Evolutionary conservation across 2,329 filamentous ascomycete species (phyloP).

Genomic region (Colletotrichum navitas): DNA sequence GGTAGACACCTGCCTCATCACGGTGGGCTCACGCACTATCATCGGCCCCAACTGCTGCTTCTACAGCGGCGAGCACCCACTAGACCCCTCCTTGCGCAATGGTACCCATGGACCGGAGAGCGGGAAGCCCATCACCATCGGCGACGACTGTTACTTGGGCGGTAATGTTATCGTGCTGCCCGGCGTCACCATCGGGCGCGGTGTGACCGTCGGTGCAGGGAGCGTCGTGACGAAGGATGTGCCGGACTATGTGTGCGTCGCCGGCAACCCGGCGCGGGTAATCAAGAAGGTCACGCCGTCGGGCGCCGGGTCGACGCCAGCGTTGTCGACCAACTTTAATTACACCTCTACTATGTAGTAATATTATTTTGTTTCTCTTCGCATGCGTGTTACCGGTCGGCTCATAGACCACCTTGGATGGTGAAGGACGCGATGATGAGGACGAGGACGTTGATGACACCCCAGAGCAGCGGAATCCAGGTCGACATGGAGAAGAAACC

Average conservation of each 20-base stretch:
- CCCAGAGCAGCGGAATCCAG: conserved; percentile 94
- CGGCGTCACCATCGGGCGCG: conserved; percentile 82
- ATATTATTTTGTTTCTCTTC: neutral
- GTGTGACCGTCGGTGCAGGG: conserved; percentile 81
- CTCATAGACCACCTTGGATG: conserved; percentile 87
- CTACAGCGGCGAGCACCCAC: conserved; percentile 80
- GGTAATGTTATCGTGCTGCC: conserved; percentile 79
- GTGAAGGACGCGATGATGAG: conserved; percentile 90
- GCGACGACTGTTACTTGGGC: conserved; percentile 85
- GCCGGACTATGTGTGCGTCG: conserved; percentile 72
- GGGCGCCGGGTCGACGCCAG: conserved; percentile 14
- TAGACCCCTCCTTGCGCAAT: conserved; percentile 80
- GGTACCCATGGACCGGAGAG: conserved; percentile 81
- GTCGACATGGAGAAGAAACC: conserved; percentile 93
- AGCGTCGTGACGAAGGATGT: conserved; percentile 86
- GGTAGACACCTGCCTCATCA: conserved; percentile 81
- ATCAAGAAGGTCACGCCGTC: conserved; percentile 59
- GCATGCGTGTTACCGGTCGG: neutral
- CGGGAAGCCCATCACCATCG: conserved; percentile 80
- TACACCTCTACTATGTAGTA: conserved; percentile 38
- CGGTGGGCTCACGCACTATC: conserved; percentile 81
- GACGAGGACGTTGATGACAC: conserved; percentile 83
- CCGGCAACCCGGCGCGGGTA: conserved; percentile 75
- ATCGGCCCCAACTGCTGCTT: conserved; percentile 83
- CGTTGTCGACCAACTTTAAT: conserved; percentile 27